These are phyloP conservation scores for Exophiala sideris DNA, from an alignment of 2,329 filamentous ascomycete genomes.

Conservation along the genomic window DNA sequence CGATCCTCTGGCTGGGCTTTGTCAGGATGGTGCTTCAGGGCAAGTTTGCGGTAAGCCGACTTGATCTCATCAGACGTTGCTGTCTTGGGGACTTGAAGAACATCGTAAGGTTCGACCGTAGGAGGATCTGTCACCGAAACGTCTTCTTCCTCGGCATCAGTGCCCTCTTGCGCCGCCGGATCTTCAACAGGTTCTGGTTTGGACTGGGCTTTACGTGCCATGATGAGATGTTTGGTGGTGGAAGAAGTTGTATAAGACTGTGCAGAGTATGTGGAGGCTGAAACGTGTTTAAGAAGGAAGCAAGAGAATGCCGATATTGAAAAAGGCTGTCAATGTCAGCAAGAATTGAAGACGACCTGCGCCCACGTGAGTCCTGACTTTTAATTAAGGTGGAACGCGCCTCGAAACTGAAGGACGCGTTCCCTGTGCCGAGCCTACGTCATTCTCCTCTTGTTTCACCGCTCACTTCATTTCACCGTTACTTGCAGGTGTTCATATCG, in stretches of 20 bases:
- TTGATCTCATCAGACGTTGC: constrained; percentile 80
- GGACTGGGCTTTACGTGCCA: constrained; percentile 22
- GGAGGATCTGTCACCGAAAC: constrained; percentile 58
- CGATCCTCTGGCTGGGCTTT: constrained; percentile 69
- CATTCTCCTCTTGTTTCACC: too few species aligned
- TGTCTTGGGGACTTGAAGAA: constrained; percentile 66
- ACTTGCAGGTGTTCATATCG: too few species aligned
- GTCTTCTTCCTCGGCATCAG: constrained; percentile 44
- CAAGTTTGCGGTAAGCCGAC: constrained; percentile 77
- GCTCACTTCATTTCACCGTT: too few species aligned
- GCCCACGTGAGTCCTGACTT: not conserved
- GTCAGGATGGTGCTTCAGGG: constrained; percentile 81
- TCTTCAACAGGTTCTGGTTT: constrained; percentile 9
- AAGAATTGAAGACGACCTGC: not conserved
- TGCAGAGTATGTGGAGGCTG: not conserved
- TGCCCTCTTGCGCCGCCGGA: not conserved
- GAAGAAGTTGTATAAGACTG: not conserved
- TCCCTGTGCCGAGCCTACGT: not conserved
- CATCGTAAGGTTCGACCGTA: constrained; percentile 72
- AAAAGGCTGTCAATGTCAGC: not conserved
- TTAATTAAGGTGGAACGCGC: not conserved
- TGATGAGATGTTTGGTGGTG: constrained; percentile 1
- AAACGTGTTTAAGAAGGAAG: not conserved
- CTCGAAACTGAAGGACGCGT: not conserved
- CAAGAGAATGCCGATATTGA: not conserved